Evolutionary conservation across 1,139 yeast species (phyloP), one percentile per base, ranked within the genome.

Genomic region (Ogataea hybrid): DNA sequence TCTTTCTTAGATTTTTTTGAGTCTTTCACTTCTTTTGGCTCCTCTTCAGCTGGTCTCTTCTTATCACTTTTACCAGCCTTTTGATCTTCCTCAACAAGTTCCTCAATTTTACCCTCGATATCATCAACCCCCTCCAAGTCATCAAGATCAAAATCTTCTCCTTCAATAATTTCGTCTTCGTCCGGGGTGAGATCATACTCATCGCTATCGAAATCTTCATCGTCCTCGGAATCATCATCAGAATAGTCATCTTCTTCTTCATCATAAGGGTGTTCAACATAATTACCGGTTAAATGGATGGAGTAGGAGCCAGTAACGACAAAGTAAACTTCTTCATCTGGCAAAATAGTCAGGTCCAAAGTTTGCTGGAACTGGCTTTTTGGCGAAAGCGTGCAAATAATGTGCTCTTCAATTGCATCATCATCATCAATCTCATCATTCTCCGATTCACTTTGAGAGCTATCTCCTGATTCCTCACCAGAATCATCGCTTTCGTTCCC

Each of bases 221-320:
- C 58, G 28, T 59, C 39, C 35, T 66, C 72, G 37, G 74, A 77
- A 39, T 73, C 80, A 39, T 69, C 70, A 41, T 71, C 80, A 39
- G 69, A 70, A 44, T 70, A 77, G 38, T 70, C 75, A 41, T 76
- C 82, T 37, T 70, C 79, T 44, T 73, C 83, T 42, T 76, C 84
- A 54, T 84, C 94, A 54, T 81, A 89, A 65, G 97, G 97, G 68
- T 89, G 96, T 63, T 86, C 94, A 62, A 92, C 84, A 70, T 84
- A 88, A 81, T 92, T 90, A 73, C 99, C 99, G 57, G 88, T 76
- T 61, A 92, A 74, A 67, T 90, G 95, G 54, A 92, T 75, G 56
- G 96, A 85, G 72, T 88, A 89, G 28, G 97, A 89, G 57, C 98
- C 98, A 52, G 96, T 84, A 48, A 87, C 97, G 59, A 88, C 94